These are phyloP conservation scores for Hypoxylon fragiforme DNA, from an alignment of 495 filamentous ascomycete genomes.

Conservation along the genomic window DNA sequence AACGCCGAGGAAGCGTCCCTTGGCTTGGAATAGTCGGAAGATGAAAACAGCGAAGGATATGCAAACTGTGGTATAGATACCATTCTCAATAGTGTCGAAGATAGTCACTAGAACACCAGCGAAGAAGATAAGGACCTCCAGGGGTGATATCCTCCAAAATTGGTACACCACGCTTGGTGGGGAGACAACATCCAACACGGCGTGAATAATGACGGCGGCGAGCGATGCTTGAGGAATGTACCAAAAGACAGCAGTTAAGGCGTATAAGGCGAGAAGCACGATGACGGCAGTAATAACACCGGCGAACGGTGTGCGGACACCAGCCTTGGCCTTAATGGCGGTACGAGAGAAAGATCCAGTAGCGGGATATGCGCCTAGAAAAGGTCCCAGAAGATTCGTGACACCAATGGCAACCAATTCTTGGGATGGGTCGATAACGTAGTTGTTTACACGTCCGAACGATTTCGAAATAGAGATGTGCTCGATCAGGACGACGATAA, in stretches of 20 bases:
- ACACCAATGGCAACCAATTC: slow-evolving; percentile 59
- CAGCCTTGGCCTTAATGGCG: slow-evolving; percentile 54
- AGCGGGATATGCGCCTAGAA: slow-evolving; percentile 56
- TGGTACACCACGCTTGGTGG: slow-evolving; percentile 52
- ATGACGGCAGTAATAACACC: slow-evolving; percentile 56
- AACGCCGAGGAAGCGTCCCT: slow-evolving; percentile 38
- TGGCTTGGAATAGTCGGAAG: slow-evolving; percentile 36
- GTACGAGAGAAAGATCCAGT: slow-evolving; percentile 58
- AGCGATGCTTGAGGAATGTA: slow-evolving; percentile 53
- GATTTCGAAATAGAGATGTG: slow-evolving; percentile 60
- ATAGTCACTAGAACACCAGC: slow-evolving; percentile 55
- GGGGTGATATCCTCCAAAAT: slow-evolving; percentile 55
- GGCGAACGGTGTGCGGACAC: slow-evolving; percentile 56
- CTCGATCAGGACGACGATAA: slow-evolving; percentile 57
- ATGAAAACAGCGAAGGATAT: slow-evolving; percentile 48
- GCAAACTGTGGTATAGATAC: slow-evolving; percentile 55
- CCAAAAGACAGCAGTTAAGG: slow-evolving; percentile 55
- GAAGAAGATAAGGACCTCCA: slow-evolving; percentile 57
- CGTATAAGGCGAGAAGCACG: slow-evolving; percentile 56
- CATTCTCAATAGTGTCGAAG: slow-evolving; percentile 56
- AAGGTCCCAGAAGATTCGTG: slow-evolving; percentile 55
- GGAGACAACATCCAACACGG: slow-evolving; percentile 55
- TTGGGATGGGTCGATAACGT: slow-evolving; percentile 58
- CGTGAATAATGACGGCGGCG: slow-evolving; percentile 57
- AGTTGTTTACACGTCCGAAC: slow-evolving; percentile 58